Evolutionary conservation across 768 basidiomycete genomes (phyloP).

Genomic region (Mycena maculata): DNA sequence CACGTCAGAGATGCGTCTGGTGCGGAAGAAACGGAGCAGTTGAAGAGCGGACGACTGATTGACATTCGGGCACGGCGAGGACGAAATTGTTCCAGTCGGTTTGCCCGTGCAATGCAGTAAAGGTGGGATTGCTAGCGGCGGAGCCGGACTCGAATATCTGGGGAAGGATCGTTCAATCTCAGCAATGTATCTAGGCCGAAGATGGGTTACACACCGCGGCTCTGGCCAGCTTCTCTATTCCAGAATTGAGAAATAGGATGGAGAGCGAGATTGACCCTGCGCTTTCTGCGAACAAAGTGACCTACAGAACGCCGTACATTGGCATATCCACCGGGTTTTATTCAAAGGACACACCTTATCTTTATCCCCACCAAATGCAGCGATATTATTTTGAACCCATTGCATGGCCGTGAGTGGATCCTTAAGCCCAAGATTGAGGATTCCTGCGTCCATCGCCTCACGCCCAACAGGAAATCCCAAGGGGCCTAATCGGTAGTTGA

Average conservation of each 20-base stretch:
- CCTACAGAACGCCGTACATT: background rate
- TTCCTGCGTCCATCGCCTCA: conserved; percentile 39
- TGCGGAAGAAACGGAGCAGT: no score
- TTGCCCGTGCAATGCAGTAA: background rate
- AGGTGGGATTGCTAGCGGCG: background rate
- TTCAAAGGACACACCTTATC: background rate
- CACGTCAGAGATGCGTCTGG: no score
- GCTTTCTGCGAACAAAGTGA: conserved; percentile 3
- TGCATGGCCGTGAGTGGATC: conserved; percentile 43
- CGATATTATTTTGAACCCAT: conserved; percentile 61
- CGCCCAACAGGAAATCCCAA: conserved; percentile 53
- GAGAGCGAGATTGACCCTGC: background rate
- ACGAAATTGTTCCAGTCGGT: no score
- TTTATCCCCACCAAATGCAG: conserved; percentile 49
- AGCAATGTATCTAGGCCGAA: background rate
- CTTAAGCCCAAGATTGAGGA: conserved; percentile 44
- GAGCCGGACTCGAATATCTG: conserved; percentile 5
- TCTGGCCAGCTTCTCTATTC: background rate
- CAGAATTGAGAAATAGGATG: background rate
- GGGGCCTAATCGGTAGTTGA: conserved; percentile 30
- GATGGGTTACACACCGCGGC: background rate
- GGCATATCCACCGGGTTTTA: background rate
- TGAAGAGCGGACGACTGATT: no score
- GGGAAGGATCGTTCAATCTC: background rate
- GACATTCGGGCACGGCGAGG: no score